A percentile compares a stretch with the other conserved stretches of the same genome.
Evolutionary conservation across 2,329 filamentous ascomycete species (phyloP).

Genomic region (Colletotrichum chlorophyti): DNA sequence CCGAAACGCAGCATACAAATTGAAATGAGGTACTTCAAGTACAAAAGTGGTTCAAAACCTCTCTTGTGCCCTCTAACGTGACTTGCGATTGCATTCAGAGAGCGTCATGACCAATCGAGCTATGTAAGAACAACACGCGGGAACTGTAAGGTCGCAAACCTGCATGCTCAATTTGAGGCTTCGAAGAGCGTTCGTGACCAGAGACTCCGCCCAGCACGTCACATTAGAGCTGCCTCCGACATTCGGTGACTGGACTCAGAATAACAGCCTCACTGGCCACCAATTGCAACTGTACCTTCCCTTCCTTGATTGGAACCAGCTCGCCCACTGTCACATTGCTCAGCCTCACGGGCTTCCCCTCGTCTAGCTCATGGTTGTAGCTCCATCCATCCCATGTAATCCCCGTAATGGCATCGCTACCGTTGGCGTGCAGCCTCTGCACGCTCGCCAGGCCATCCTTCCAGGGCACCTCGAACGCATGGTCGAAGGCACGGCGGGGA

Average conservation of each 20-base stretch:
- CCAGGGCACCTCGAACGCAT: slow-evolving; percentile 48
- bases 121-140: too few relatives aligned
- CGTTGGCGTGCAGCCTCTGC: slow-evolving; percentile 63
- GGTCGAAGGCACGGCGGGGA: slow-evolving; percentile 39
- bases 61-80: too few relatives aligned
- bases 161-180: too few relatives aligned
- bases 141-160: too few relatives aligned
- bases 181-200: too few relatives aligned
- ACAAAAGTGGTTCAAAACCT: too few relatives aligned
- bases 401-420: slow-evolving; percentile 67
- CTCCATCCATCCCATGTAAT: slow-evolving; percentile 68
- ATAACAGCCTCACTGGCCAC: slow-evolving; percentile 50
- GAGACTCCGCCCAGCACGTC: too few relatives aligned
- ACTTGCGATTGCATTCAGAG: too few relatives aligned
- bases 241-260: slow-evolving; percentile 32
- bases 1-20: too few relatives aligned
- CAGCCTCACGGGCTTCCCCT: slow-evolving; percentile 59
- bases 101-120: too few relatives aligned
- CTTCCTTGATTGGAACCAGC: slow-evolving; percentile 43
- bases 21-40: too few relatives aligned
- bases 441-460: slow-evolving; percentile 39
- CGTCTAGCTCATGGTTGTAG: slow-evolving; percentile 65
- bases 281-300: slow-evolving; percentile 46
- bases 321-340: slow-evolving; percentile 62
- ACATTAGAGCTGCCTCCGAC: too few relatives aligned